Base-by-base conservation (phyloP, 164 flowering plant species). In the Stephania yunnanensis region DNA sequence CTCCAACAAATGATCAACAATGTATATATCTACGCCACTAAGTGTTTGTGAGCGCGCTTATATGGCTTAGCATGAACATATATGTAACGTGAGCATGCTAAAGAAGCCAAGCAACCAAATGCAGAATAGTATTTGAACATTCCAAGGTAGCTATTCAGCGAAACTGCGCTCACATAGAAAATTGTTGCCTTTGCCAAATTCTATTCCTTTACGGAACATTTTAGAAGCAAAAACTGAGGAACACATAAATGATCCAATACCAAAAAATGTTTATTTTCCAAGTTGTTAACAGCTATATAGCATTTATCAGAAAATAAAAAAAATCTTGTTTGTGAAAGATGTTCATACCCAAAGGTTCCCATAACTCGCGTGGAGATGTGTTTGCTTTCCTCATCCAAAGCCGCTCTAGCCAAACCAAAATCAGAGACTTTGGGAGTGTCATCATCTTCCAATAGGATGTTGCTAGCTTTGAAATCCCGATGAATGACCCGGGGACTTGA, bases 401-500 rank as follows among this genome's bases (percentile, higher is more conserved):
- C 95, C 17, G 92, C 72, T 71, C 92, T 85, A 70, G 98, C 98
- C 80, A 94, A 85, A 69, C 98, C 98, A 79, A 94, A 92, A 83
- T 94, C 97, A 3, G 98, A 89, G 17, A 94, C 97, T 85, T 95
- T 95, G 5, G 99, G 94, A 19, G 95, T 93, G 76, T 88, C 90
- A 86, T 95, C 99, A 77, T 85, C 76, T 83, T 95, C 97, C 80
- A 95, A 75, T 81, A 95, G 83, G 77, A 95, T 93, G 81, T 95
- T 95, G 84, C 99, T 93, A 70, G 97, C 83, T 84, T 95, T 95
- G 83, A 95, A 95, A 79, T 95, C 99, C 77, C 99, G 82, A 78
- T 95, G 99, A 73, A 93, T 93, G 73, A 95, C 98, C 53, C 88
- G 87, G 1, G 99, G 98, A 71, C 95, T 95, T 7, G 99, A 95